phyloP scores from a whole-genome alignment of 306 rosid genomes.

The Cicer bijugum region DNA sequence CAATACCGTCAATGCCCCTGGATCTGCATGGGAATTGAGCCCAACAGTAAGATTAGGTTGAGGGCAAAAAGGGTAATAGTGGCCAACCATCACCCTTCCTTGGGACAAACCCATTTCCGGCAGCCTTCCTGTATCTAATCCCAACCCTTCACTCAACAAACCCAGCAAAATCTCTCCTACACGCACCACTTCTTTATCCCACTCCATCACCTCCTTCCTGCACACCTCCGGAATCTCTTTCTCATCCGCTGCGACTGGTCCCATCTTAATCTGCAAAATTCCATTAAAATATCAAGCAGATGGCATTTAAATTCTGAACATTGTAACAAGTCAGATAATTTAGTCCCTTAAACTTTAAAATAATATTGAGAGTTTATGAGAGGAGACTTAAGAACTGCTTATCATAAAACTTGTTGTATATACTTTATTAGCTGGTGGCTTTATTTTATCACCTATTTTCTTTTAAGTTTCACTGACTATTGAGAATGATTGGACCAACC shows the following conservation, averaged over 20 bases:
- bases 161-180: slow-evolving; percentile 51
- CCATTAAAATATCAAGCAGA: neutral
- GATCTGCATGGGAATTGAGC: slow-evolving; percentile 74
- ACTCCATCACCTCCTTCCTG: slow-evolving; percentile 52
- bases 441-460: too few species aligned
- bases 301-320: neutral
- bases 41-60: slow-evolving; percentile 70
- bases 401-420: too few species aligned
- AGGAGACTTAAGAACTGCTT: too few species aligned
- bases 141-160: slow-evolving; percentile 57
- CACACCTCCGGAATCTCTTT: slow-evolving; percentile 62
- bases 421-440: too few species aligned
- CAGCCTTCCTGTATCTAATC: slow-evolving; percentile 48
- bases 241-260: slow-evolving; percentile 39
- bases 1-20: slow-evolving; percentile 65
- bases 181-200: slow-evolving; percentile 57
- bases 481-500: too few species aligned
- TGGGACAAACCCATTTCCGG: slow-evolving; percentile 39
- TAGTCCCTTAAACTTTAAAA: neutral
- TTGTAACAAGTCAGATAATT: neutral
- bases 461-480: too few species aligned
- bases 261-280: slow-evolving; percentile 48
- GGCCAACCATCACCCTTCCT: slow-evolving; percentile 51
- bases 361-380: too few species aligned
- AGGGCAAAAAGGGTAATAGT: slow-evolving; percentile 63